A percentile compares a stretch with the other conserved stretches of the same genome.
phyloP scores from a whole-genome alignment of 2,329 filamentous ascomycete genomes.

The Neofusicoccum umdonicola region DNA sequence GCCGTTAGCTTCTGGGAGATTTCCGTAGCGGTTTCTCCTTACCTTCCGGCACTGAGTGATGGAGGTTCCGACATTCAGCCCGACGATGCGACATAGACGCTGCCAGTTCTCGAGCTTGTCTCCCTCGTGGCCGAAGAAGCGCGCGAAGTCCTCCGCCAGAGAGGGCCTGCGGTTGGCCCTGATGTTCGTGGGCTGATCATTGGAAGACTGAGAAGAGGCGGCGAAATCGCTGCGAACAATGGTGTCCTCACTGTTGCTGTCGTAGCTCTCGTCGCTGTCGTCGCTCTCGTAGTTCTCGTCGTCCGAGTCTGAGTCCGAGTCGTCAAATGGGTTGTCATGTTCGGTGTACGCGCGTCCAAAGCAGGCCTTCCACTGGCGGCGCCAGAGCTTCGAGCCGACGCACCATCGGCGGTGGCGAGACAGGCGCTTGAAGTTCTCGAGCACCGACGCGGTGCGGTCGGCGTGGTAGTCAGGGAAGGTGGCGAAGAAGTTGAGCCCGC shows the following conservation, averaged over 20 bases:
- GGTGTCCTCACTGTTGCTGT: too few species aligned
- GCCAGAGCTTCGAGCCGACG: constrained; percentile 18
- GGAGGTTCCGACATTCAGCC: constrained; percentile 21
- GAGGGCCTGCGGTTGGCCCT: too few species aligned
- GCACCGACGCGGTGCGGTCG: not conserved
- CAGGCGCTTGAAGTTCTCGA: constrained; percentile 10
- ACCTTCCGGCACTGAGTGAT: constrained; percentile 31
- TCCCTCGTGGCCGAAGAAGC: constrained; percentile 22
- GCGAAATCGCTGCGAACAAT: not conserved
- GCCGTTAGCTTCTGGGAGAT: too few species aligned
- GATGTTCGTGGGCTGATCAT: too few species aligned
- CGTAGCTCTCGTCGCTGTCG: too few species aligned
- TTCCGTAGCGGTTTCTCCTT: not conserved
- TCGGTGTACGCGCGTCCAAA: constrained; percentile 15
- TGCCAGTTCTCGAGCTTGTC: constrained; percentile 26
- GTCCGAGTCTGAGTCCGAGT: not conserved
- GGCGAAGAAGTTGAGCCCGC: not conserved
- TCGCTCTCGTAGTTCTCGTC: not conserved
- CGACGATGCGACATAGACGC: constrained; percentile 27
- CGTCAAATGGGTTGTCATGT: not conserved
- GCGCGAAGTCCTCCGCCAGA: constrained; percentile 18
- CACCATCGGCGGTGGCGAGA: not conserved
- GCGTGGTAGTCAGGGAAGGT: not conserved
- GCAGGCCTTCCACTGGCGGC: constrained; percentile 21
- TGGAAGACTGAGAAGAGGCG: not conserved